Percentiles rank a stretch among this genome's conserved stretches.
These are phyloP conservation scores for Terana coerulea DNA, from an alignment of 768 basidiomycete genomes.

Conservation along the genomic window DNA sequence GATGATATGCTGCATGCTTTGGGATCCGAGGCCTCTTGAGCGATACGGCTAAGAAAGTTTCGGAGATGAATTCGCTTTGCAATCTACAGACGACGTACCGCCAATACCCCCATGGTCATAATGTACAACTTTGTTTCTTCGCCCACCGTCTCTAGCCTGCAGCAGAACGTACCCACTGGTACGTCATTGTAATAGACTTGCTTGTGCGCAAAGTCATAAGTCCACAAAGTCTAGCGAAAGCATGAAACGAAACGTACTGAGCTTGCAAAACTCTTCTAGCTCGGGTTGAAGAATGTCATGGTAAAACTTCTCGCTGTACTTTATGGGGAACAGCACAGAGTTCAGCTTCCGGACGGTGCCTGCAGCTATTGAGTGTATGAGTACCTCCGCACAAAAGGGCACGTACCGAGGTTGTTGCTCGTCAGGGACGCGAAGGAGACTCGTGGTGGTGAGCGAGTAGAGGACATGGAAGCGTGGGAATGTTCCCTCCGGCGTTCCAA, in stretches of 20 bases:
- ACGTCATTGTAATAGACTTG: conserved; percentile 92
- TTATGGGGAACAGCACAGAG: conserved; percentile 84
- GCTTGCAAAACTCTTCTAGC: conserved; percentile 83
- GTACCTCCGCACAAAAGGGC: conserved; percentile 11
- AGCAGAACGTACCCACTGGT: conserved; percentile 86
- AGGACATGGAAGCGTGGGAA: conserved; percentile 28
- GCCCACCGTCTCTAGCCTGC: conserved; percentile 71
- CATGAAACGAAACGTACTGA: conserved; percentile 65
- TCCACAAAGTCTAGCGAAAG: too few relatives aligned
- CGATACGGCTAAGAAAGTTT: conserved; percentile 67
- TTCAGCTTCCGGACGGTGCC: conserved; percentile 56
- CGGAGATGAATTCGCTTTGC: conserved; percentile 5
- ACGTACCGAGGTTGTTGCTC: conserved; percentile 76
- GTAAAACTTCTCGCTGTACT: conserved; percentile 88
- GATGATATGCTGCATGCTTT: conserved; percentile 65
- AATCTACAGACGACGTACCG: conserved; percentile 45
- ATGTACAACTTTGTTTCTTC: conserved; percentile 63
- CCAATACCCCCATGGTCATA: conserved; percentile 91
- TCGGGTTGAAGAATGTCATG: conserved; percentile 71
- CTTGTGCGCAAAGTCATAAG: conserved; percentile 3
- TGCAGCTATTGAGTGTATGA: conserved; percentile 2
- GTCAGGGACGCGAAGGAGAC: conserved; percentile 73
- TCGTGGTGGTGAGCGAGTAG: conserved; percentile 34
- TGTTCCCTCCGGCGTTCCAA: neutral
- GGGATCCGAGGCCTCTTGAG: conserved; percentile 69